phyloP scores from a whole-genome alignment of 73 alveolate genomes.

The Diophrys sp. region DNA sequence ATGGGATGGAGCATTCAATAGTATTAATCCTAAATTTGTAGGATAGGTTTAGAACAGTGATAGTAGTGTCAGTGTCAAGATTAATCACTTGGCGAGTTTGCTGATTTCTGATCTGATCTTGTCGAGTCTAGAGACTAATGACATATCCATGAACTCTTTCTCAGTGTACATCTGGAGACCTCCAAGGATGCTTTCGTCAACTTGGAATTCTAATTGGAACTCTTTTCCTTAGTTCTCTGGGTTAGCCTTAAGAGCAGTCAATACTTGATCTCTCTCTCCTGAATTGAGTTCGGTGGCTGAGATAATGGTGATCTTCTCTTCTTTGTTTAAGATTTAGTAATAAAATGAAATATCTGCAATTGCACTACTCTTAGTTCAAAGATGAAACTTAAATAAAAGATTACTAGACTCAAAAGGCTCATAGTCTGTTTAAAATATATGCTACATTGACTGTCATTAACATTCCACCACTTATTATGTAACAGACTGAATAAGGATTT shows the following conservation, averaged over 20 bases:
- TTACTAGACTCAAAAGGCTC: too few relatives aligned
- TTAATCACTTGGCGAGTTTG: constrained; percentile 6
- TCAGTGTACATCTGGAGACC: constrained; percentile 83
- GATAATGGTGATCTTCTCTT: constrained; percentile 66
- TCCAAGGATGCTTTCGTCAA: constrained; percentile 67
- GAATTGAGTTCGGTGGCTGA: constrained; percentile 64
- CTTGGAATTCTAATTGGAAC: constrained; percentile 61
- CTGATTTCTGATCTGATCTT: constrained; percentile 59
- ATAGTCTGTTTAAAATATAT: too few relatives aligned
- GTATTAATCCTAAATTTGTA: too few relatives aligned
- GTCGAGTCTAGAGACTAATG: constrained; percentile 62
- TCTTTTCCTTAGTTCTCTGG: constrained; percentile 63
- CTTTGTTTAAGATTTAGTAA: constrained; percentile 61
- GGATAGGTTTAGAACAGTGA: too few relatives aligned
- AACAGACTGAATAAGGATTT: too few relatives aligned
- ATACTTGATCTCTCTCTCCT: constrained; percentile 44
- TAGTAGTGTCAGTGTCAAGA: constrained; percentile 6
- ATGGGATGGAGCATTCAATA: too few relatives aligned
- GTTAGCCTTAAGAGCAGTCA: constrained; percentile 35
- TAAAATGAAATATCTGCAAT: too few relatives aligned
- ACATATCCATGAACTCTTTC: constrained; percentile 72
- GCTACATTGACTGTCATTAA: too few relatives aligned
- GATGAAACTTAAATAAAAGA: too few relatives aligned
- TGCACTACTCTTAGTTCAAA: too few relatives aligned
- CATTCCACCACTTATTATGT: too few relatives aligned